A percentile compares a stretch with the other conserved stretches of the same genome.
These are phyloP conservation scores for Dimargaris xerosporica DNA, from an alignment of 192 early-diverging fungal species.

Conservation along the genomic window DNA sequence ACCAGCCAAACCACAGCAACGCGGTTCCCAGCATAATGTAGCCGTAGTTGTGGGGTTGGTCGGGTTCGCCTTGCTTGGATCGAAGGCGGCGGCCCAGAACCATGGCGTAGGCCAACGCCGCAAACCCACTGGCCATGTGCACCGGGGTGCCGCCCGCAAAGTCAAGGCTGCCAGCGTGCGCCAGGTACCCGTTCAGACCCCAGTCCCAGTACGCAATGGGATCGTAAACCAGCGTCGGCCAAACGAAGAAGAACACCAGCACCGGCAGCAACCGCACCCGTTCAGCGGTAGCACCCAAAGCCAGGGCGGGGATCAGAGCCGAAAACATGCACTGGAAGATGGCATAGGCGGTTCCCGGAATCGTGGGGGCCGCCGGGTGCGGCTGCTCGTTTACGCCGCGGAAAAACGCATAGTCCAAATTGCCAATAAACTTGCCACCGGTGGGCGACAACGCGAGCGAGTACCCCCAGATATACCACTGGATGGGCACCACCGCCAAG, in stretches of 20 bases:
- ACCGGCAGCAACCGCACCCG: slow-evolving; percentile 72
- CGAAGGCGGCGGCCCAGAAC: slow-evolving; percentile 70
- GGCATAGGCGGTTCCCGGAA: slow-evolving; percentile 66
- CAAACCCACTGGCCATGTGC: slow-evolving; percentile 79
- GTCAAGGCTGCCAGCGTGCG: slow-evolving; percentile 68
- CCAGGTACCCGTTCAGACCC: slow-evolving; percentile 73
- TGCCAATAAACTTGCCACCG: slow-evolving; percentile 60
- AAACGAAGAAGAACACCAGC: slow-evolving; percentile 81
- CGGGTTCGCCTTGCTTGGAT: slow-evolving; percentile 50
- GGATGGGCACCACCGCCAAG: slow-evolving; percentile 73
- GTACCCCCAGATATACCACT: slow-evolving; percentile 89
- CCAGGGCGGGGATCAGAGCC: slow-evolving; percentile 77
- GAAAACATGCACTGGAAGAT: slow-evolving; percentile 91
- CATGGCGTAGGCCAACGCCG: slow-evolving; percentile 76
- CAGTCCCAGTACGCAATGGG: slow-evolving; percentile 94
- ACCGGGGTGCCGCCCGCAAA: slow-evolving; percentile 97
- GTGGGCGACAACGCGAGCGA: slow-evolving; percentile 70
- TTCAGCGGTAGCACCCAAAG: slow-evolving; percentile 82
- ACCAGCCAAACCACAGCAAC: slow-evolving; percentile 93
- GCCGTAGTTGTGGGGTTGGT: slow-evolving; percentile 81
- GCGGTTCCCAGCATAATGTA: slow-evolving; percentile 82
- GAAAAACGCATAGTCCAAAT: slow-evolving; percentile 60
- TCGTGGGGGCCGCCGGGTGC: slow-evolving; percentile 33
- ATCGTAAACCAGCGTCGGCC: slow-evolving; percentile 88
- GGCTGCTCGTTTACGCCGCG: slow-evolving; percentile 36